phyloP scores from a whole-genome alignment of 176 grass and related monocot species.

The Carex scoparia region DNA sequence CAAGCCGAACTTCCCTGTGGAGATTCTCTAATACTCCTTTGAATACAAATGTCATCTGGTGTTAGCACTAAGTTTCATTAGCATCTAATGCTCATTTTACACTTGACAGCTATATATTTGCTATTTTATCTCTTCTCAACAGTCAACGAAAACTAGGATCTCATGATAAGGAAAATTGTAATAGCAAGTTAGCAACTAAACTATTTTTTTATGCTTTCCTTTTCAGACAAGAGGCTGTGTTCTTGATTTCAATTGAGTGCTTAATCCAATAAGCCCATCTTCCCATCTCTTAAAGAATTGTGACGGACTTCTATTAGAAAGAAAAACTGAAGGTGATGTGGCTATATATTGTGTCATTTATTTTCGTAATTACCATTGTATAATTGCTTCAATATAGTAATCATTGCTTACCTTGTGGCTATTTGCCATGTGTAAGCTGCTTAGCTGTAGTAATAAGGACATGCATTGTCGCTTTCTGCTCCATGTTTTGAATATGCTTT shows the following conservation, averaged over 20 bases:
- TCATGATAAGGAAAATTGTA: background rate
- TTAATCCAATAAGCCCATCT: constrained; percentile 41
- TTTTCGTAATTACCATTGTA: constrained; percentile 27
- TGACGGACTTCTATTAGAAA: constrained; percentile 28
- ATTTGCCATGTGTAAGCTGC: background rate
- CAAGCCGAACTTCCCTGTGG: no score
- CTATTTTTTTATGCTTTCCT: background rate
- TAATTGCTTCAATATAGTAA: constrained; percentile 32
- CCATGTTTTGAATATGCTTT: background rate
- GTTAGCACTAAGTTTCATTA: no score
- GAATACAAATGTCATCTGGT: no score
- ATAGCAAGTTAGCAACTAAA: background rate
- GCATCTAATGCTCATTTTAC: no score
- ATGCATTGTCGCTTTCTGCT: background rate
- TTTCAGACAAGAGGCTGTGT: constrained; percentile 56
- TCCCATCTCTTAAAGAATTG: constrained; percentile 52
- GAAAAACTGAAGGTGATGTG: background rate
- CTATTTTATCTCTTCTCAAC: no score
- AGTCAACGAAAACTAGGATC: no score
- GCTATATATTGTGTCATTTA: constrained; percentile 10
- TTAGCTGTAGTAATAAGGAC: background rate
- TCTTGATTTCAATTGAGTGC: constrained; percentile 77
- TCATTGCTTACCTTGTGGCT: background rate
- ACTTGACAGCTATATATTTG: no score
- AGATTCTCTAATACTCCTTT: no score